Conservation (phyloP, 2,329 filamentous ascomycete genomes). For the Cytospora leucostoma region DNA sequence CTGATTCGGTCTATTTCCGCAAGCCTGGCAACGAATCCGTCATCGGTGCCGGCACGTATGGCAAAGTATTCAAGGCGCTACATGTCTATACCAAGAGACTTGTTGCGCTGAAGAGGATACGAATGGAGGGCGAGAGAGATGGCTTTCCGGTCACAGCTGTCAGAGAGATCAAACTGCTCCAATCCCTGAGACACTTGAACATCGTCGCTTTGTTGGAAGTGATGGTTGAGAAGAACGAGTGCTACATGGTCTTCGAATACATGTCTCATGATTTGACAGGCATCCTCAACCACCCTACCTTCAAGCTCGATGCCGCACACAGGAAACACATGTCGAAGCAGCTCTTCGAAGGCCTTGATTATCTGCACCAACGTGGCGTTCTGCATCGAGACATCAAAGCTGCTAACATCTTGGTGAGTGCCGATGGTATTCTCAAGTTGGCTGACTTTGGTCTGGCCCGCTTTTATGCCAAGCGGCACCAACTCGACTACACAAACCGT, state of each 20-base stretch:
- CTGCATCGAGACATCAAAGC: conserved; percentile 98
- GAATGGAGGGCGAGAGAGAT: conserved; percentile 90
- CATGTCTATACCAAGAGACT: conserved; percentile 86
- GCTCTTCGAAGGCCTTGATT: conserved; percentile 90
- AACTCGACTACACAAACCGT: conserved; percentile 95
- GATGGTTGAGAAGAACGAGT: conserved; percentile 98
- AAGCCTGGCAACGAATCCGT: conserved; percentile 98
- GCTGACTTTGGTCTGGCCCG: conserved; percentile 95
- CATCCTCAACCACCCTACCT: conserved; percentile 90
- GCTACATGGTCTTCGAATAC: conserved; percentile 99
- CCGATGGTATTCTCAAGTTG: conserved; percentile 82
- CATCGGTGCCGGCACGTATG: conserved; percentile 92
- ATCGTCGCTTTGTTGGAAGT: conserved; percentile 84
- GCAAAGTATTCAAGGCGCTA: conserved; percentile 91
- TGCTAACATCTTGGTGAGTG: conserved; percentile 94
- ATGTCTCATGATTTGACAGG: conserved; percentile 94
- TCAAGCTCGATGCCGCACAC: conserved; percentile 79
- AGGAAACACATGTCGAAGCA: conserved; percentile 93
- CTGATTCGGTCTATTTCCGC: conserved; percentile 89
- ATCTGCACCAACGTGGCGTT: conserved; percentile 89
- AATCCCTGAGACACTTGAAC: conserved; percentile 79
- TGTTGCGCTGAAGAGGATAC: conserved; percentile 86
- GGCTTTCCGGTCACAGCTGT: conserved; percentile 90
- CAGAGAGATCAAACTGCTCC: conserved; percentile 88
- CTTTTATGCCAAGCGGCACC: conserved; percentile 90